These are phyloP conservation scores for Rhizophora apiculata DNA, from an alignment of 345 rosid genomes.

Conservation along the genomic window DNA sequence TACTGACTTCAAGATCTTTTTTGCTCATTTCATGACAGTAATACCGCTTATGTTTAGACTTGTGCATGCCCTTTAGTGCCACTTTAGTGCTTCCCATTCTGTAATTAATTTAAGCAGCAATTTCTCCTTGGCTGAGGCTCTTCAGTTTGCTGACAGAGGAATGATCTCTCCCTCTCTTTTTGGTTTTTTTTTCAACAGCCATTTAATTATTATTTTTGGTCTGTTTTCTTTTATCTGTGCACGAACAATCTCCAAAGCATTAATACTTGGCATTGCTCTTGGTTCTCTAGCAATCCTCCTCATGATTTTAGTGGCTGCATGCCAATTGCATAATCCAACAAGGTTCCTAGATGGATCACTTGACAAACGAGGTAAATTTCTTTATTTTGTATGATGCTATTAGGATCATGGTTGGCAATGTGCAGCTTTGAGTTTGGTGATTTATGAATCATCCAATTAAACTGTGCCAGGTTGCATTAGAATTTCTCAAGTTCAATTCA, in stretches of 20 bases:
- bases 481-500: too few species aligned
- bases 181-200: too few species aligned
- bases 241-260: slow-evolving; percentile 84
- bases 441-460: too few species aligned
- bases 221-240: slow-evolving; percentile 18
- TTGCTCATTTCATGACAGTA: neutral
- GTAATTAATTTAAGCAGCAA: too few species aligned
- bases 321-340: slow-evolving; percentile 61
- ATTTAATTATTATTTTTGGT: neutral
- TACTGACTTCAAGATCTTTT: neutral
- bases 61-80: too few species aligned
- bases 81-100: too few species aligned
- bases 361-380: slow-evolving; percentile 73
- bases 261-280: slow-evolving; percentile 85
- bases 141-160: neutral
- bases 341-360: slow-evolving; percentile 68
- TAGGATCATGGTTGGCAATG: too few species aligned
- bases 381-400: too few species aligned
- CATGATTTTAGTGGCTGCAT: slow-evolving; percentile 75
- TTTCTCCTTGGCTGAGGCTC: neutral
- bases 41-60: neutral
- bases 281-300: slow-evolving; percentile 86
- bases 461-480: too few species aligned
- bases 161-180: neutral
- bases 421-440: too few species aligned